Evolutionary conservation across 495 filamentous ascomycete genomes (phyloP), one percentile per base, ranked within the genome.

Genomic region (Penicillium roqueforti): DNA sequence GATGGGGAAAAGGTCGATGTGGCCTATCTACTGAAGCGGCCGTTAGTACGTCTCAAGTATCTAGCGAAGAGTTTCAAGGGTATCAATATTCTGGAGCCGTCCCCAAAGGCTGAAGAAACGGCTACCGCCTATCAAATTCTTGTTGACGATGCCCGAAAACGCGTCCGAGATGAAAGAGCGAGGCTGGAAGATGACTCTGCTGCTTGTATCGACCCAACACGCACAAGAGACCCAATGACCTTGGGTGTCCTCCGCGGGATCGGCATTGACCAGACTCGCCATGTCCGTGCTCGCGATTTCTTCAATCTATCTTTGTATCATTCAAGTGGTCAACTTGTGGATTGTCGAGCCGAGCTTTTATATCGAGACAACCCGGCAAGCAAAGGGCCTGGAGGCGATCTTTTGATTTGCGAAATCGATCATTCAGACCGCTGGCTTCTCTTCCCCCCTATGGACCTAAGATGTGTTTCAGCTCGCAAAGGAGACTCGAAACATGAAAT

Each of bases 1-100:
- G 80, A 93, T 50, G 92, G 91, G 0, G 91, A 96, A 66, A 86
- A 87, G 46, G 93, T 96, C 43, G 92, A 97, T 73, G 93, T 99
- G 51, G 93, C 92, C 10, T 95, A 89, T 65, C 72, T 99, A 18
- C 76, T 97, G 37, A 97, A 95, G 68, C 77, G 92, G 46, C 93
- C 93, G 3, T 72, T 97, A 37, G 87, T 95, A 13, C 81, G 93
- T 45, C 70, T 96, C 48, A 97, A 97, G 67, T 88, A 91, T 68
- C 81, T 97, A 49, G 77, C 85, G 22, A 95, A 89, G 67, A 87
- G 88, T 29, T 82, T 95, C 62, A 50, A 50, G 23, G 47, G 47
- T 0, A 50, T 50, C 20, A 50, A 50, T 52, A 68, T 71, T 43
- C 62, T 86, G 9, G 69, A 78, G 28, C 81, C 81, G 23, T 86